These are phyloP conservation scores for Abelmoschus esculentus DNA, from an alignment of 345 rosid genomes.

Conservation along the genomic window DNA sequence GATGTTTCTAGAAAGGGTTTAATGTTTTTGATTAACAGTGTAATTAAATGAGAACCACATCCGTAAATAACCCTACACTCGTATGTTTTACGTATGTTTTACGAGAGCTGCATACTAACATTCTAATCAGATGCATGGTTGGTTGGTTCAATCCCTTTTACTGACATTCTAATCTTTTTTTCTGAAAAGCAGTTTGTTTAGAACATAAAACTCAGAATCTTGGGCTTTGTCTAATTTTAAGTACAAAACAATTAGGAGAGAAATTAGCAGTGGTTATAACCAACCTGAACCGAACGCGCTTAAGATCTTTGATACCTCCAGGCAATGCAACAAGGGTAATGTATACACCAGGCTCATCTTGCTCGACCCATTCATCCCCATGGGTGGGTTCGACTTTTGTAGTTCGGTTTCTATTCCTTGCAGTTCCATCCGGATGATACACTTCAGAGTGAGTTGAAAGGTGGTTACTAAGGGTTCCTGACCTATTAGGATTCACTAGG, in stretches of 20 bases:
- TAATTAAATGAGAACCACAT: no score
- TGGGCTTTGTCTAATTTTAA: not conserved
- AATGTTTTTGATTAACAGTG: no score
- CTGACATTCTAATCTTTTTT: no score
- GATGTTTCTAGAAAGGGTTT: no score
- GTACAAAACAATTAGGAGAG: not conserved
- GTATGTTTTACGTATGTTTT: no score
- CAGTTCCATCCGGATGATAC: constrained; percentile 33
- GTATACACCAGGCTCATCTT: constrained; percentile 68
- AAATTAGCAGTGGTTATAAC: constrained; percentile 7
- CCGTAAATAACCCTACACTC: no score
- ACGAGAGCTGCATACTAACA: no score
- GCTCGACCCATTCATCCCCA: constrained; percentile 68
- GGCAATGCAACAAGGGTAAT: constrained; percentile 60
- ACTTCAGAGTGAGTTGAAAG: constrained; percentile 29
- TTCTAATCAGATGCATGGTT: no score
- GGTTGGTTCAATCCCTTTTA: no score
- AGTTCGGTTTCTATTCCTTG: constrained; percentile 31
- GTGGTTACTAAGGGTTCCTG: constrained; percentile 24
- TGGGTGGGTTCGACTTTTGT: constrained; percentile 35
- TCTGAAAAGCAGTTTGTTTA: no score
- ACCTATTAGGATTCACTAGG: constrained; percentile 31
- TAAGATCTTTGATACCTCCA: constrained; percentile 65
- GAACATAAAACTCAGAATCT: not conserved
- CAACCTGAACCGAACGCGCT: constrained; percentile 80